Percentiles rank a stretch among this genome's conserved stretches.
Conservation (phyloP, 2,329 filamentous ascomycete genomes). For the Phialophora expanda region DNA sequence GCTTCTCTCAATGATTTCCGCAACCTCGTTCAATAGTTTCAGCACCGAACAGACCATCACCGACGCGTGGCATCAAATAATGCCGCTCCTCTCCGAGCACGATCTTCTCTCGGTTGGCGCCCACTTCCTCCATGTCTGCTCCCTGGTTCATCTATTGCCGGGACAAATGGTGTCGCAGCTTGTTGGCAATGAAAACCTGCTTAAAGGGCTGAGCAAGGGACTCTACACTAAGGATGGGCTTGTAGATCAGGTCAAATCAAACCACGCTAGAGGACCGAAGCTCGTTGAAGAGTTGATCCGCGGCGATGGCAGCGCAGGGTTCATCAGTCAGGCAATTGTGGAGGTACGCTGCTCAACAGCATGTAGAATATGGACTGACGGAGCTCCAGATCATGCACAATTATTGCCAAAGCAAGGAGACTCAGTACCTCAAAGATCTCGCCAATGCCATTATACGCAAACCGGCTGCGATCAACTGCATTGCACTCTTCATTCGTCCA, state of each 20-base stretch:
- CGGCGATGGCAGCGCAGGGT: slow-evolving; percentile 89
- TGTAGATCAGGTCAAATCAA: slow-evolving; percentile 75
- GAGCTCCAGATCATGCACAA: slow-evolving; percentile 55
- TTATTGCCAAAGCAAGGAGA: slow-evolving; percentile 65
- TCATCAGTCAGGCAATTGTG: slow-evolving; percentile 77
- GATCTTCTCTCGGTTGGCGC: slow-evolving; percentile 71
- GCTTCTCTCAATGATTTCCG: slow-evolving; percentile 63
- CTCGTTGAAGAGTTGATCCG: slow-evolving; percentile 82
- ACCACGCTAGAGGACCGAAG: slow-evolving; percentile 72
- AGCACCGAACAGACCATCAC: slow-evolving; percentile 69
- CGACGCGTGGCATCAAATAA: slow-evolving; percentile 67
- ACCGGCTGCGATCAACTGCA: slow-evolving; percentile 62
- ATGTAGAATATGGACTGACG: not conserved
- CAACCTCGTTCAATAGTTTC: slow-evolving; percentile 63
- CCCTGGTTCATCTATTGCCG: slow-evolving; percentile 81
- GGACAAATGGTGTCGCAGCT: slow-evolving; percentile 78
- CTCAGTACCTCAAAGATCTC: slow-evolving; percentile 66
- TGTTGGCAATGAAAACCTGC: slow-evolving; percentile 82
- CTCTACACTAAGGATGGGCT: slow-evolving; percentile 79
- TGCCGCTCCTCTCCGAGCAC: slow-evolving; percentile 68
- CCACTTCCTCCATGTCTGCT: slow-evolving; percentile 89
- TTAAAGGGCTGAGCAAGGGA: slow-evolving; percentile 71
- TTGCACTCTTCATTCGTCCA: slow-evolving; percentile 65
- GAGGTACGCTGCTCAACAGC: slow-evolving; percentile 58
- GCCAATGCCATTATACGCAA: slow-evolving; percentile 64